phyloP scores from a whole-genome alignment of 2,329 filamentous ascomycete genomes.

The Cytospora schulzeri region DNA sequence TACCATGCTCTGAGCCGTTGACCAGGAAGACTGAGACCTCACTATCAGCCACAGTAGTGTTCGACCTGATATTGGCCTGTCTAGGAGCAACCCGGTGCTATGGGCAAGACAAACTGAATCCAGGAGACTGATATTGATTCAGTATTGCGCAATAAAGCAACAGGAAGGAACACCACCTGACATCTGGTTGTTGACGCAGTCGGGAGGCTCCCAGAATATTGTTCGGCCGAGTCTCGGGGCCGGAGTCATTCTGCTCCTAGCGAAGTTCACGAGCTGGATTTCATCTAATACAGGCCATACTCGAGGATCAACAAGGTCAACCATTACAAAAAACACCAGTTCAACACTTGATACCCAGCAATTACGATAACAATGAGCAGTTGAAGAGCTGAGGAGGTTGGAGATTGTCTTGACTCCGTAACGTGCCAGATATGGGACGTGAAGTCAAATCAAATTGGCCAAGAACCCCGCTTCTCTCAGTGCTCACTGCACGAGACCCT shows the following conservation, averaged over 20 bases:
- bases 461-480: slow-evolving; percentile 8
- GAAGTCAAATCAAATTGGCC: not conserved
- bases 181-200: not conserved
- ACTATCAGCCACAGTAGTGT: slow-evolving; percentile 1
- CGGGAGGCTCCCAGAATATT: not conserved
- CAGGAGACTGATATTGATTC: not conserved
- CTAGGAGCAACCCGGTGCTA: not conserved
- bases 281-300: not conserved
- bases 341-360: not conserved
- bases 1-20: slow-evolving; percentile 8
- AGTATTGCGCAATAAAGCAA: not conserved
- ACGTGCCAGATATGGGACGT: not conserved
- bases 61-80: slow-evolving; percentile 11
- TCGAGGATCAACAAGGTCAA: not conserved
- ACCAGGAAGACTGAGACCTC: not conserved
- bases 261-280: not conserved
- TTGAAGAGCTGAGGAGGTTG: slow-evolving; percentile 1
- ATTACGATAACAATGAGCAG: slow-evolving; percentile 3
- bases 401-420: slow-evolving; percentile 8
- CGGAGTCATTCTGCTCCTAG: not conserved
- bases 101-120: not conserved
- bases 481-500: slow-evolving; percentile 1
- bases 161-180: not conserved
- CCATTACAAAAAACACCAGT: not conserved
- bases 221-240: not conserved